Percentiles rank a stretch among this genome's conserved stretches.
phyloP scores from a whole-genome alignment of 345 rosid species.

The Firmiana major region DNA sequence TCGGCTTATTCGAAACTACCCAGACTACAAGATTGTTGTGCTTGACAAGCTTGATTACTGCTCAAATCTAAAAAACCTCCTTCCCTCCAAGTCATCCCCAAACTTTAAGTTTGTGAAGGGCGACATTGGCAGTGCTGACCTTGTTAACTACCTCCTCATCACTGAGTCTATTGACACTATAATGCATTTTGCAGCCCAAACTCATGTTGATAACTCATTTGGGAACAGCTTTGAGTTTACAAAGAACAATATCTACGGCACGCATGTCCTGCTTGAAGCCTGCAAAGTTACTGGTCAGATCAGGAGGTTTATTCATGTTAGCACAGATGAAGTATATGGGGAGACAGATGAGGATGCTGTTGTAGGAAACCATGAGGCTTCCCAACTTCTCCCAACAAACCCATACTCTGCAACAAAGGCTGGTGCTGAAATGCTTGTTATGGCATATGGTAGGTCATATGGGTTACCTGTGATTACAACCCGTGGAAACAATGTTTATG shows the following conservation, averaged over 20 bases:
- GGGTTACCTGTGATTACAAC: conserved; percentile 87
- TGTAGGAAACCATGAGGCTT: conserved; percentile 86
- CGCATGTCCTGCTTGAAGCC: conserved; percentile 80
- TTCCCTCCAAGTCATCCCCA: conserved; percentile 56
- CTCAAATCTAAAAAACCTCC: conserved; percentile 73
- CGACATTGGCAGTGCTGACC: conserved; percentile 78
- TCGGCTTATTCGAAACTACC: conserved; percentile 66
- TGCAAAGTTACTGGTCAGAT: conserved; percentile 87
- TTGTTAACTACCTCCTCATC: conserved; percentile 77
- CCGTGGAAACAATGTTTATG: conserved; percentile 85
- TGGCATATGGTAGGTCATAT: conserved; percentile 85
- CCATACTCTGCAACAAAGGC: conserved; percentile 90
- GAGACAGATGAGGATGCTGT: conserved; percentile 91
- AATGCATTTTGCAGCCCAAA: conserved; percentile 91
- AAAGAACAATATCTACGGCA: conserved; percentile 77
- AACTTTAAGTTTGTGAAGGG: conserved; percentile 88
- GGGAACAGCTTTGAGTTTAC: conserved; percentile 93
- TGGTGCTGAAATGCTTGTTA: conserved; percentile 89
- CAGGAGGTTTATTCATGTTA: conserved; percentile 79
- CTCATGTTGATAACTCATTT: conserved; percentile 79
- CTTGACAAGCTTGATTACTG: conserved; percentile 92
- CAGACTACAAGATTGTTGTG: conserved; percentile 81
- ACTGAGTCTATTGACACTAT: conserved; percentile 80
- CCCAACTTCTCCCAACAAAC: conserved; percentile 79
- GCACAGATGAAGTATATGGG: conserved; percentile 88